phyloP scores from a whole-genome alignment of 768 basidiomycete species.

The Pleurotus tuoliensis region DNA sequence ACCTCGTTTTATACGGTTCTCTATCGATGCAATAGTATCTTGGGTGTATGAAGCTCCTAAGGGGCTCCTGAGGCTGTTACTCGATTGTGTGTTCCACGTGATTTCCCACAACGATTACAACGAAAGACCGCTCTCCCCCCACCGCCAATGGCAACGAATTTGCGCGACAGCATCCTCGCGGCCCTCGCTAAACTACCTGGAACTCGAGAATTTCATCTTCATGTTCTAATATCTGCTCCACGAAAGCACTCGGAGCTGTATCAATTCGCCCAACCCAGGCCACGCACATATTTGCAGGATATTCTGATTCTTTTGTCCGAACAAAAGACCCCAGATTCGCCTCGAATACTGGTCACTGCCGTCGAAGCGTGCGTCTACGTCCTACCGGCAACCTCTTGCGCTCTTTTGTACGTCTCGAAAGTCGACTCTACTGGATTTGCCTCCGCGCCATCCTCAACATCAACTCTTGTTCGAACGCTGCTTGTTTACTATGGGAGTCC shows the following conservation, averaged over 20 bases:
- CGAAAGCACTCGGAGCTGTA: slow-evolving; percentile 67
- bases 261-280: slow-evolving; percentile 67
- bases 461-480: slow-evolving; percentile 62
- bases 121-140: no score
- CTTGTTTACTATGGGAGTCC: slow-evolving; percentile 62
- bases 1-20: no score
- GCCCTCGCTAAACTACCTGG: slow-evolving; percentile 58
- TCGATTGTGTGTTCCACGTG: no score
- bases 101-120: no score
- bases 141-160: slow-evolving; percentile 26
- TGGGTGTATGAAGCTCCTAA: no score
- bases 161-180: slow-evolving; percentile 61
- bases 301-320: slow-evolving; percentile 74
- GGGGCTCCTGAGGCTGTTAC: no score
- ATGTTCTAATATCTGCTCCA: slow-evolving; percentile 67
- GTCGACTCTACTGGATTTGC: slow-evolving; percentile 89
- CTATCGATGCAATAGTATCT: no score
- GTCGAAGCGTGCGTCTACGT: slow-evolving; percentile 77
- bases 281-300: slow-evolving; percentile 69
- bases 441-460: slow-evolving; percentile 60
- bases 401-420: slow-evolving; percentile 88
- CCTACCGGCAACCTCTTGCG: slow-evolving; percentile 61
- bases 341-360: slow-evolving; percentile 68
- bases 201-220: slow-evolving; percentile 67
- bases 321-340: slow-evolving; percentile 41